These are phyloP conservation scores for Coemansia sp. DNA, from an alignment of 192 early-diverging fungal species.

Conservation along the genomic window DNA sequence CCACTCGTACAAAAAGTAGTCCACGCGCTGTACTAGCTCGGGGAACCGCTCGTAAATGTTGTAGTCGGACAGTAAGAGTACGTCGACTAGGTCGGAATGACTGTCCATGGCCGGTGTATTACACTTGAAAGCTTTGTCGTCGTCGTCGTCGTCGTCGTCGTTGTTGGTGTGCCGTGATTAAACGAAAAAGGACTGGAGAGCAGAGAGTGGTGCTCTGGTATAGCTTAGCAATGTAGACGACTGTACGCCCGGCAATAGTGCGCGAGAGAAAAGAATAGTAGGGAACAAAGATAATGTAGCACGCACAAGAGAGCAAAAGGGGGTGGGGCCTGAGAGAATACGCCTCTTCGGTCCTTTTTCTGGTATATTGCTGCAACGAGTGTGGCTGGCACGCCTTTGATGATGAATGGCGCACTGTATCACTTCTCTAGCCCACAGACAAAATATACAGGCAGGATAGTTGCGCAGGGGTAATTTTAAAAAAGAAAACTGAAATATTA, in stretches of 20 bases:
- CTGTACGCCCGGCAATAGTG: background rate
- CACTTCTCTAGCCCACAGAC: background rate
- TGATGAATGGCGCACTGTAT: background rate
- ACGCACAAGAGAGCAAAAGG: constrained; percentile 17
- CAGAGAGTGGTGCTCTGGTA: background rate
- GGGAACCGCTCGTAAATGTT: constrained; percentile 53
- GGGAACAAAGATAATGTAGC: constrained; percentile 1
- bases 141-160: no score
- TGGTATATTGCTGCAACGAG: constrained; percentile 1
- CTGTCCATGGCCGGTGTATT: constrained; percentile 34
- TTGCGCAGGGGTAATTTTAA: background rate
- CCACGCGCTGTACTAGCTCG: constrained; percentile 49
- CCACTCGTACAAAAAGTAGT: constrained; percentile 52
- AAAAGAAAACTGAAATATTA: background rate
- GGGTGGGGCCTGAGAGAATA: background rate
- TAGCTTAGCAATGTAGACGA: background rate
- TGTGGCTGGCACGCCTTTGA: constrained; percentile 5
- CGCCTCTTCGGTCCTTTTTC: background rate
- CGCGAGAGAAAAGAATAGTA: background rate
- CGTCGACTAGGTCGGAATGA: constrained; percentile 39
- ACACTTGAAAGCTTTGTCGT: background rate
- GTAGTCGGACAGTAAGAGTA: constrained; percentile 46
- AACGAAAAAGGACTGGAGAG: background rate
- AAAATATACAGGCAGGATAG: background rate
- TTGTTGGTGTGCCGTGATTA: background rate